Conservation (phyloP, 495 filamentous ascomycete genomes). For the Hyaloscypha variabilis region DNA sequence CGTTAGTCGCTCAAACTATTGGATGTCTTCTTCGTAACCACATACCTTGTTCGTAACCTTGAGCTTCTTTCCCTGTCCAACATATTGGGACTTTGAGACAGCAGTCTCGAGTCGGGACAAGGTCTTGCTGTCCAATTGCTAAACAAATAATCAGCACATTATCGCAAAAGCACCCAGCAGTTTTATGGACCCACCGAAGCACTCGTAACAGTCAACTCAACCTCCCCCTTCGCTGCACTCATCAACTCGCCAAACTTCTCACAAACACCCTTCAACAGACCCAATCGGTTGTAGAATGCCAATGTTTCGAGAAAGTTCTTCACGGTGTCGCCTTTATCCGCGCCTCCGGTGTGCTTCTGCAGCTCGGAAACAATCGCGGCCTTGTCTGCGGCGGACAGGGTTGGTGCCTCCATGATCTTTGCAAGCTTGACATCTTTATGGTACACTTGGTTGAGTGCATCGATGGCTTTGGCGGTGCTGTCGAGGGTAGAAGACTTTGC, state of each 20-base stretch:
- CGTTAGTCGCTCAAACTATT: neutral
- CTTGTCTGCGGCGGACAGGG: slow-evolving; percentile 77
- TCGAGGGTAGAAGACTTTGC: slow-evolving; percentile 86
- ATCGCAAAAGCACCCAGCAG: neutral
- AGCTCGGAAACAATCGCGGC: slow-evolving; percentile 80
- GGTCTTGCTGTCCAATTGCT: slow-evolving; percentile 88
- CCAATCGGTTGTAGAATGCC: slow-evolving; percentile 94
- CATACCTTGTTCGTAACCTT: slow-evolving; percentile 90
- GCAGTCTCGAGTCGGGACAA: slow-evolving; percentile 82
- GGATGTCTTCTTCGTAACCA: slow-evolving; percentile 16
- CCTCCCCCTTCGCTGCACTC: slow-evolving; percentile 85
- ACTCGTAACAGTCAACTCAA: slow-evolving; percentile 87
- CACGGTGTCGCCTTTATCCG: slow-evolving; percentile 76
- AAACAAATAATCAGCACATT: slow-evolving; percentile 22
- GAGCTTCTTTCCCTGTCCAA: slow-evolving; percentile 93
- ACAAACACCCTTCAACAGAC: slow-evolving; percentile 76
- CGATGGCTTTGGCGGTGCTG: slow-evolving; percentile 73
- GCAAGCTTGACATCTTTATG: slow-evolving; percentile 79
- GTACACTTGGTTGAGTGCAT: slow-evolving; percentile 68
- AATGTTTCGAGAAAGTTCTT: slow-evolving; percentile 91
- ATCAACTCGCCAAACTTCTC: slow-evolving; percentile 88
- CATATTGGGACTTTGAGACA: slow-evolving; percentile 84
- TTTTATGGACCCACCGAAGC: slow-evolving; percentile 69
- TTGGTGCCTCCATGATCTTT: slow-evolving; percentile 76
- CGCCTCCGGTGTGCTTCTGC: slow-evolving; percentile 69